Evolutionary conservation across 1,284 basidiomycete species (phyloP).

Genomic region (Anthracocystis panici-leucophaei): DNA sequence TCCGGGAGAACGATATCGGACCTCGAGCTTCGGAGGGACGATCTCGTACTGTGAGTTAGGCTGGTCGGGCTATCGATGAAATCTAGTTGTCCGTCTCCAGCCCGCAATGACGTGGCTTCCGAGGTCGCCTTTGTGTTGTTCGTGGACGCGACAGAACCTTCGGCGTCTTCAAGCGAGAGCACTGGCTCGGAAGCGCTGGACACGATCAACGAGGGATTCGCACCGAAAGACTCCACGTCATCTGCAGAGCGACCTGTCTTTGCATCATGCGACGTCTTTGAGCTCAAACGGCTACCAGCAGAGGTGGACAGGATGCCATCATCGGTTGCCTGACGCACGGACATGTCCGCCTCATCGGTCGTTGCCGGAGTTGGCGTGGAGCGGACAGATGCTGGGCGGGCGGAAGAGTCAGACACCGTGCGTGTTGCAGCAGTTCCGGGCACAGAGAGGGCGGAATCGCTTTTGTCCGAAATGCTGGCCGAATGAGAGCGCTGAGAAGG

Average conservation of each 20-base stretch:
- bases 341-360: not conserved
- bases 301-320: not conserved
- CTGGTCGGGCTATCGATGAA: slow-evolving; percentile 42
- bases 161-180: slow-evolving; percentile 9
- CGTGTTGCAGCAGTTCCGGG: slow-evolving; percentile 14
- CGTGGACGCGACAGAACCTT: not conserved
- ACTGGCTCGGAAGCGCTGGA: slow-evolving; percentile 41
- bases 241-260: slow-evolving; percentile 2
- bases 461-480: slow-evolving; percentile 21
- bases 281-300: not conserved
- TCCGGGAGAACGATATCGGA: slow-evolving; percentile 15
- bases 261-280: slow-evolving; percentile 8
- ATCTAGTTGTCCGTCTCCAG: slow-evolving; percentile 24
- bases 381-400: slow-evolving; percentile 1
- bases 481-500: slow-evolving; percentile 36
- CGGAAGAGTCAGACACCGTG: slow-evolving; percentile 24
- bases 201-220: slow-evolving; percentile 28
- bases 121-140: slow-evolving; percentile 1
- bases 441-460: slow-evolving; percentile 16
- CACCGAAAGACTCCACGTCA: not conserved
- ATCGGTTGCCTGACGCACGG: not conserved
- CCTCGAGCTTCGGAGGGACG: slow-evolving; percentile 31
- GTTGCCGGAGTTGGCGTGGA: slow-evolving; percentile 1
- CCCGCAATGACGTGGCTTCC: slow-evolving; percentile 6
- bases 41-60: slow-evolving; percentile 25